Percentiles rank a stretch among this genome's conserved stretches.
Evolutionary conservation across 345 rosid species (phyloP).

Genomic region (Populus euphratica): DNA sequence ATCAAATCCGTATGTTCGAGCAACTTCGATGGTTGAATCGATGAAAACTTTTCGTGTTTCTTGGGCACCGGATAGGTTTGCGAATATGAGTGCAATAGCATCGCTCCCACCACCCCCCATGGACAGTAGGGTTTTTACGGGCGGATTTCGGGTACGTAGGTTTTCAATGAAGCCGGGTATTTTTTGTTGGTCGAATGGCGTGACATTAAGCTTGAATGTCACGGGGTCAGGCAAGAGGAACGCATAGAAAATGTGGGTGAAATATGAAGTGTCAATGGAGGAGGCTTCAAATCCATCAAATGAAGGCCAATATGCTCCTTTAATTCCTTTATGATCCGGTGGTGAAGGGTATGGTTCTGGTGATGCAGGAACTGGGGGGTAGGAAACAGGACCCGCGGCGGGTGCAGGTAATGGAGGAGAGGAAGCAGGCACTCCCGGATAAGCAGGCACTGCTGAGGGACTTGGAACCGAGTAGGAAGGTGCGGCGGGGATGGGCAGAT

Average conservation of each 20-base stretch:
- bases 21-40: constrained; percentile 33
- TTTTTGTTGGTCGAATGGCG: constrained; percentile 23
- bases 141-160: constrained; percentile 18
- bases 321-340: constrained; percentile 15
- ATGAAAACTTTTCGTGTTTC: constrained; percentile 31
- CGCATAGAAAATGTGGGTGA: constrained; percentile 48
- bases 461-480: not conserved
- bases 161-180: constrained; percentile 24
- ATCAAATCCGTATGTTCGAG: constrained; percentile 33
- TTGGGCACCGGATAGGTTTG: constrained; percentile 18
- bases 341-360: not conserved
- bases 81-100: constrained; percentile 9
- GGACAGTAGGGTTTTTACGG: constrained; percentile 33
- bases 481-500: not conserved
- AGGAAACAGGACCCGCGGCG: no score
- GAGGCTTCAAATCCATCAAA: constrained; percentile 29
- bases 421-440: not conserved
- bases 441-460: not conserved
- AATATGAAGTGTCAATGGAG: constrained; percentile 33
- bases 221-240: constrained; percentile 29
- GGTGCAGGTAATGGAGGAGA: not conserved
- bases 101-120: constrained; percentile 33
- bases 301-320: constrained; percentile 48
- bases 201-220: constrained; percentile 28
- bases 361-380: not conserved